Percentiles rank a stretch among this genome's conserved stretches.
These are phyloP conservation scores for Davidsoniella neocaledoniae DNA, from an alignment of 2,329 filamentous ascomycete species.

Conservation along the genomic window DNA sequence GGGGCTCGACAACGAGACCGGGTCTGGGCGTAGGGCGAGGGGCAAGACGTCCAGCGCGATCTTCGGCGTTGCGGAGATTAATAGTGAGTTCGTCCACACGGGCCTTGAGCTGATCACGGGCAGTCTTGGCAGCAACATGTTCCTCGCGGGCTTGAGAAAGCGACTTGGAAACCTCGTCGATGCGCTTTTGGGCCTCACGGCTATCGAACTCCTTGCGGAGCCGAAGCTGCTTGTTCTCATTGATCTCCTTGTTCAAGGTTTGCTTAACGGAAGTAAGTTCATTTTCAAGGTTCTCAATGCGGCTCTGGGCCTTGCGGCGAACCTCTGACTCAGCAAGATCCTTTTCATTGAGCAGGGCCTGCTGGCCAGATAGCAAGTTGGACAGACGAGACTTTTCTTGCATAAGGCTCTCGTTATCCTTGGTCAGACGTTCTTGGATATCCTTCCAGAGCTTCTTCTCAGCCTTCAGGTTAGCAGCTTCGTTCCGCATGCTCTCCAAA, in stretches of 20 bases:
- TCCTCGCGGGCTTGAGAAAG: constrained; percentile 73
- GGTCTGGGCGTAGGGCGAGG: constrained; percentile 55
- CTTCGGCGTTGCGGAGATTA: constrained; percentile 76
- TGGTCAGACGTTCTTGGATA: constrained; percentile 72
- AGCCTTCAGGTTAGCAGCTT: constrained; percentile 82
- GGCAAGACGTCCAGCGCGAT: constrained; percentile 66
- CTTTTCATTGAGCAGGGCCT: constrained; percentile 81
- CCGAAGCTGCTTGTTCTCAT: constrained; percentile 68
- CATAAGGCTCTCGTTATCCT: constrained; percentile 70
- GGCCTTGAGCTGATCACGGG: constrained; percentile 72
- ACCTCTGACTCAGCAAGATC: constrained; percentile 70
- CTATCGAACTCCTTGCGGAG: constrained; percentile 81
- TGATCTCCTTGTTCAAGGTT: constrained; percentile 65
- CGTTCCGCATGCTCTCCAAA: constrained; percentile 73
- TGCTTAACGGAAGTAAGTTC: constrained; percentile 67
- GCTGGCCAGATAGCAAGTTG: constrained; percentile 64
- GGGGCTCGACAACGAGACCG: constrained; percentile 24
- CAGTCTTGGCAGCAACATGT: constrained; percentile 70
- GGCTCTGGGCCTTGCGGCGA: constrained; percentile 60
- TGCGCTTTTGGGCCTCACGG: constrained; percentile 73
- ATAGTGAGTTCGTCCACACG: constrained; percentile 79
- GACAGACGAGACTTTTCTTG: constrained; percentile 78
- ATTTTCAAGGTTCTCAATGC: constrained; percentile 60
- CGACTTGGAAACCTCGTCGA: constrained; percentile 75
- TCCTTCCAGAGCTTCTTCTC: constrained; percentile 92